Evolutionary conservation across 352 stramenopile species (phyloP).

Genomic region (Pelagophyceae sp.): DNA sequence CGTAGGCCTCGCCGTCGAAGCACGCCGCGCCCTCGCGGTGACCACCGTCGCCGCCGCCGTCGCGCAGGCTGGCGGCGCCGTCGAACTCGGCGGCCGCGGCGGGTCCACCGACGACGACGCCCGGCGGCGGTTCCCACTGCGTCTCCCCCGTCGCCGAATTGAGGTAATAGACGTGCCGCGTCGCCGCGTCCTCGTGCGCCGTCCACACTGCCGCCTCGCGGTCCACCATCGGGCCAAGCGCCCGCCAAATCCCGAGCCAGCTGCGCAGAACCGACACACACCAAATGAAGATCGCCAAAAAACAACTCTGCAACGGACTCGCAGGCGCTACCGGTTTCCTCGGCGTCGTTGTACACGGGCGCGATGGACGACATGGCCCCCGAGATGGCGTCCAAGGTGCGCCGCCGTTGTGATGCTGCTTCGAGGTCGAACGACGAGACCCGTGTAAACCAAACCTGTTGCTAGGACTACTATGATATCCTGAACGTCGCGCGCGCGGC

Average conservation of each 20-base stretch:
- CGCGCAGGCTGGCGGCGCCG: neutral
- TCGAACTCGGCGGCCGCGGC: neutral
- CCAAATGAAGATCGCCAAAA: no score
- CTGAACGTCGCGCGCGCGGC: slow-evolving; percentile 66
- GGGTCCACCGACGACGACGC: neutral
- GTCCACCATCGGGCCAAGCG: no score
- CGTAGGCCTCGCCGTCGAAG: neutral
- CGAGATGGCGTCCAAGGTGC: neutral
- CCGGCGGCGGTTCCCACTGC: neutral
- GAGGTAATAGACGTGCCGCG: neutral
- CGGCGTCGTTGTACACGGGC: neutral
- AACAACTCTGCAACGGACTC: no score
- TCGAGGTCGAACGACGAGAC: neutral
- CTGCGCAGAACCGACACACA: no score
- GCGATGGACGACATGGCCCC: neutral
- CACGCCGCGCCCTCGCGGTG: neutral
- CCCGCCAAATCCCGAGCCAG: no score
- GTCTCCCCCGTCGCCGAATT: neutral
- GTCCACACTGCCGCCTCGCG: no score
- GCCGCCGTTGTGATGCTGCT: no score
- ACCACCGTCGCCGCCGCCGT: neutral
- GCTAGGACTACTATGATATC: slow-evolving; percentile 74
- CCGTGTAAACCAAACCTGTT: neutral
- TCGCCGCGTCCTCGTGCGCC: neutral
- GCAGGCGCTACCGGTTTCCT: no score